phyloP scores from a whole-genome alignment of 169 alveolate species.

The Plasmodium chabaudi region DNA sequence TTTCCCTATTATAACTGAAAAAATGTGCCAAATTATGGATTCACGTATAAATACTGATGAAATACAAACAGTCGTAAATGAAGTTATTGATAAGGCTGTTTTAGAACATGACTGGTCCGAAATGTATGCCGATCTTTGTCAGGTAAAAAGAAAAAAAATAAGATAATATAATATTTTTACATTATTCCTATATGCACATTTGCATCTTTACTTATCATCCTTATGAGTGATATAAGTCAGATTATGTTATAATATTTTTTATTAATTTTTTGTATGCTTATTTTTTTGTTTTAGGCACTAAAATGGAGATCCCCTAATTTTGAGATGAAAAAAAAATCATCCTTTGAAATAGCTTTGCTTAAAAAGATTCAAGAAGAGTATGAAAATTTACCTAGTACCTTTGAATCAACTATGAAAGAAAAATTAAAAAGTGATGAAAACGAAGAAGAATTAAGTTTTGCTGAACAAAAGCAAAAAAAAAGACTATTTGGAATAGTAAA shows the following conservation, averaged over 20 bases:
- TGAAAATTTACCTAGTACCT: conserved; percentile 81
- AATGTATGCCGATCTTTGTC: conserved; percentile 94
- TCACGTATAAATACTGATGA: conserved; percentile 82
- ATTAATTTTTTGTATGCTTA: not conserved
- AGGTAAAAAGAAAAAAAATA: conserved; percentile 50
- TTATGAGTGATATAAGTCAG: not conserved
- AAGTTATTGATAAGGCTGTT: conserved; percentile 90
- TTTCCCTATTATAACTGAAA: conserved; percentile 91
- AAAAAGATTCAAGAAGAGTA: conserved; percentile 84
- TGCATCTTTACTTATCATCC: not conserved
- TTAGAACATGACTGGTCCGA: conserved; percentile 94
- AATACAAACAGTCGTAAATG: conserved; percentile 85
- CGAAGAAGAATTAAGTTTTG: conserved; percentile 77
- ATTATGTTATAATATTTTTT: not conserved
- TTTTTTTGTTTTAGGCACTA: conserved; percentile 63
- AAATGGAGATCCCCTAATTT: conserved; percentile 88
- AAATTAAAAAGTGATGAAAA: conserved; percentile 78
- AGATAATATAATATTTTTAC: conserved; percentile 28
- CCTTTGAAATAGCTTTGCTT: conserved; percentile 85
- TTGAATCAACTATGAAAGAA: conserved; percentile 77
- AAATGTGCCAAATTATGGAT: conserved; percentile 88
- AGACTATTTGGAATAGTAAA: conserved; percentile 91
- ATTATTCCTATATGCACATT: conserved; percentile 19
- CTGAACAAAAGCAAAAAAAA: conserved; percentile 85
- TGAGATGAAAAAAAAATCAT: conserved; percentile 81